Conservation (phyloP, 371 early-diverging fungal species). For the Apophysomyces trapeziformis region DNA sequence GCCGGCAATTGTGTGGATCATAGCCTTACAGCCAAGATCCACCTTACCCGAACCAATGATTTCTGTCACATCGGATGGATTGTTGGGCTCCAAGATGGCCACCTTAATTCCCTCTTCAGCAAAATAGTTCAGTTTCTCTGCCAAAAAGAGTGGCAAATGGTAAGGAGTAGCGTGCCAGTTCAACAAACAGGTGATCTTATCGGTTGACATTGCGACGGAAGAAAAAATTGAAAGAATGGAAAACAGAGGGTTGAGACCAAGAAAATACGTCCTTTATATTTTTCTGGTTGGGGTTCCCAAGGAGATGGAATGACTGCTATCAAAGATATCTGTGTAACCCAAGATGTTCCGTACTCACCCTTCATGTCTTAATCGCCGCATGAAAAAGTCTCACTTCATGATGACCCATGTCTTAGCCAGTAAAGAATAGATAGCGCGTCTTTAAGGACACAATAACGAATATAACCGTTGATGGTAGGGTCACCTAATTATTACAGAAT, state of each 20-base stretch:
- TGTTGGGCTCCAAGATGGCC: constrained; percentile 68
- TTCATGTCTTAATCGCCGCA: too few species aligned
- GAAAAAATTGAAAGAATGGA: constrained; percentile 2
- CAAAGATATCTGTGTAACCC: background rate
- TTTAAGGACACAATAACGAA: too few species aligned
- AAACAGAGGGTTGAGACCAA: background rate
- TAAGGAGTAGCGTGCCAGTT: constrained; percentile 71
- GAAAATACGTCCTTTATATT: background rate
- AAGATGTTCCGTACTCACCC: too few species aligned
- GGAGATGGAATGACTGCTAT: constrained; percentile 1
- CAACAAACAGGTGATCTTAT: constrained; percentile 60
- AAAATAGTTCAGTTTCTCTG: constrained; percentile 66
- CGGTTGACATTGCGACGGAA: constrained; percentile 39
- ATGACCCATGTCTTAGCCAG: too few species aligned
- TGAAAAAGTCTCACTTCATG: too few species aligned
- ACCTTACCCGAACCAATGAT: constrained; percentile 69
- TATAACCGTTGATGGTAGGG: too few species aligned
- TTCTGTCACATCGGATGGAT: constrained; percentile 71
- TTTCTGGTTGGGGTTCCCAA: background rate
- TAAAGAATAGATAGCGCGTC: too few species aligned
- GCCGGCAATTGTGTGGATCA: constrained; percentile 76
- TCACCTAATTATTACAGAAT: too few species aligned
- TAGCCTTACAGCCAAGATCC: constrained; percentile 70
- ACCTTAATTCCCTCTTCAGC: constrained; percentile 64
- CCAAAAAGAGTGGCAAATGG: constrained; percentile 69